Percentiles rank a stretch among this genome's conserved stretches.
Evolutionary conservation across 352 stramenopile genomes (phyloP).

Genomic region (Globisporangium uncinulatum): DNA sequence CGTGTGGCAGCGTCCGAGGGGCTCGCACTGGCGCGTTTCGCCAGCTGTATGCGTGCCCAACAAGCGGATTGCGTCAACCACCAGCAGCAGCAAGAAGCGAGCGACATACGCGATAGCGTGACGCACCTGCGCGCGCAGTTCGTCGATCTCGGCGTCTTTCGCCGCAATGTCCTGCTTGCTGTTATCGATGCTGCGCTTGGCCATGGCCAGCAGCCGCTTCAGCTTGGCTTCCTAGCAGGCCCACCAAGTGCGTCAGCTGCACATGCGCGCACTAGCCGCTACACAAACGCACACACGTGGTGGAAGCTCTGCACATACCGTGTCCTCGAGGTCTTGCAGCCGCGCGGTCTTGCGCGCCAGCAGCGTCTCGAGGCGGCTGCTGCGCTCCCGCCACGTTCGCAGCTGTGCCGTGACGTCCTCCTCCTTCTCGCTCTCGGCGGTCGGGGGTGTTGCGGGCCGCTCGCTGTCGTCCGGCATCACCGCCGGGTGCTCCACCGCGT

Average conservation of each 20-base stretch:
- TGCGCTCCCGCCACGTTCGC: slow-evolving; percentile 54
- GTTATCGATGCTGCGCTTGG: slow-evolving; percentile 88
- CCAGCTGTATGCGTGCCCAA: slow-evolving; percentile 8
- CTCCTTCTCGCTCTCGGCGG: slow-evolving; percentile 1
- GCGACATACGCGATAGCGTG: not conserved
- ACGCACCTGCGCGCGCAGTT: slow-evolving; percentile 38
- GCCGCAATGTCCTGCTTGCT: slow-evolving; percentile 76
- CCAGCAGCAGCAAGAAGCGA: too few relatives aligned
- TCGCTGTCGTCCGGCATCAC: not conserved
- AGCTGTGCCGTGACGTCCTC: slow-evolving; percentile 34
- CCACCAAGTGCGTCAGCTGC: not conserved
- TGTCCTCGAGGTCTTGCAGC: slow-evolving; percentile 76
- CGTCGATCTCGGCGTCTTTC: slow-evolving; percentile 50
- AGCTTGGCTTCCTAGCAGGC: slow-evolving; percentile 57
- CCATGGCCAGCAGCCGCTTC: slow-evolving; percentile 78
- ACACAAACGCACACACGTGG: slow-evolving; percentile 19
- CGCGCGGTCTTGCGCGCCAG: slow-evolving; percentile 64
- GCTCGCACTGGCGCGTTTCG: slow-evolving; percentile 25
- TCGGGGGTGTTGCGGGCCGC: slow-evolving; percentile 4
- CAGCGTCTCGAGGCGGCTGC: slow-evolving; percentile 50
- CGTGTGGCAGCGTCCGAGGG: slow-evolving; percentile 43
- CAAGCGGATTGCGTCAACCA: not conserved
- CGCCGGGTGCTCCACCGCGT: not conserved
- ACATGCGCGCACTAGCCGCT: not conserved
- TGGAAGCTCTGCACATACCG: too few relatives aligned